Conservation (phyloP, 345 rosid genomes). For the Hirschfeldia incana region DNA sequence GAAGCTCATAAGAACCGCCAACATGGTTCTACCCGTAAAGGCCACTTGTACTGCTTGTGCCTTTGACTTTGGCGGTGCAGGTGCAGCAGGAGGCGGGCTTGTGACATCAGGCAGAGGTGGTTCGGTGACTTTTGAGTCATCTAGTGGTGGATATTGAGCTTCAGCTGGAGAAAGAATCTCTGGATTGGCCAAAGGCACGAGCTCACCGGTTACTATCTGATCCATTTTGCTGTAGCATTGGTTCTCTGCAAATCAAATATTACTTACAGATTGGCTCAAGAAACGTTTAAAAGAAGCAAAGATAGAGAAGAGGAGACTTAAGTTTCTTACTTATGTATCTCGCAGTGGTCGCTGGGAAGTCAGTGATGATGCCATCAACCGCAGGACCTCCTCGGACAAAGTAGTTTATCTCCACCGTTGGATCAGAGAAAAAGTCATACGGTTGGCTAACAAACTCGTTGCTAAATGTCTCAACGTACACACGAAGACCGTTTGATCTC, state of each 20-base stretch:
- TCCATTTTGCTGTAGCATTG: conserved; percentile 53
- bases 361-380: conserved; percentile 69
- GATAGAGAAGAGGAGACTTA: background rate
- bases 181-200: background rate
- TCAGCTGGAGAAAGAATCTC: conserved; percentile 48
- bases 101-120: conserved; percentile 54
- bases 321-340: conserved; percentile 55
- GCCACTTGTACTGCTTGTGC: conserved; percentile 15
- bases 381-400: conserved; percentile 22
- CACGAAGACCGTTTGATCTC: conserved; percentile 49
- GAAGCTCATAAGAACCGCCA: conserved; percentile 23
- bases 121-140: conserved; percentile 50
- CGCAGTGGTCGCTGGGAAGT: conserved; percentile 70
- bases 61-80: conserved; percentile 7
- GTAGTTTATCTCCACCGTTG: conserved; percentile 68
- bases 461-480: conserved; percentile 63
- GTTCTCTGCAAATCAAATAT: conserved; percentile 55
- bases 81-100: conserved; percentile 4
- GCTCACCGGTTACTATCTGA: conserved; percentile 48
- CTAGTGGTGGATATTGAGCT: conserved; percentile 63
- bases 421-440: conserved; percentile 71
- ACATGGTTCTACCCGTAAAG: conserved; percentile 5
- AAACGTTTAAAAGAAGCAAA: conserved; percentile 4
- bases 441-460: conserved; percentile 78
- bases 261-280: conserved; percentile 5